Conservation (phyloP, 163 green algal genomes). For the Chlamydomonas reinhardtii region DNA sequence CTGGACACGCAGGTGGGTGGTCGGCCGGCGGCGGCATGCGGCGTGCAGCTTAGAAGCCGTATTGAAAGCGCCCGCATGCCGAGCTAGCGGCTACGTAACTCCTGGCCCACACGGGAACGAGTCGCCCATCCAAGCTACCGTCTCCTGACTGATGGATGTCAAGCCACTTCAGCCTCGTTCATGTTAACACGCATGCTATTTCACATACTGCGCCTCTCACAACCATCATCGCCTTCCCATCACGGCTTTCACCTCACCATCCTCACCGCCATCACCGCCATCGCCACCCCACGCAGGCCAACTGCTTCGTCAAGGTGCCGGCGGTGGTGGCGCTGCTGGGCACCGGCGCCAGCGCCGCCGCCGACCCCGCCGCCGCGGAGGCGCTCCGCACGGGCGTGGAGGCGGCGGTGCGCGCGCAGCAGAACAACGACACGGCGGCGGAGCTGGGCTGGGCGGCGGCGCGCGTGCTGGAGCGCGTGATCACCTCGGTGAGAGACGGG, state of each 20-base stretch:
- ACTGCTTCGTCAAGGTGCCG: conserved; percentile 58
- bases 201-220: no score
- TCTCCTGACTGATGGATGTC: no score
- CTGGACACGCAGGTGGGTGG: conserved; percentile 50
- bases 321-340: conserved; percentile 57
- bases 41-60: no score
- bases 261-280: background rate
- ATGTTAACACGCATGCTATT: no score
- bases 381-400: conserved; percentile 54
- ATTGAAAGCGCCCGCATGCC: no score
- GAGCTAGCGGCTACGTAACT: no score
- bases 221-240: no score
- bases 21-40: no score
- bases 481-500: conserved; percentile 20
- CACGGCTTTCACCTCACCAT: no score
- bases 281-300: conserved; percentile 3
- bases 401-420: conserved; percentile 58
- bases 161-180: no score
- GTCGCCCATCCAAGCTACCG: no score
- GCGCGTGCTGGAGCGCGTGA: conserved; percentile 59
- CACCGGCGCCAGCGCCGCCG: background rate
- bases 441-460: conserved; percentile 54
- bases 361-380: background rate
- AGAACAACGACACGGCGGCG: conserved; percentile 62
- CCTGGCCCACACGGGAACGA: no score